Conservation (phyloP, 768 basidiomycete genomes). For the Hemileccinum rubropunctum region DNA sequence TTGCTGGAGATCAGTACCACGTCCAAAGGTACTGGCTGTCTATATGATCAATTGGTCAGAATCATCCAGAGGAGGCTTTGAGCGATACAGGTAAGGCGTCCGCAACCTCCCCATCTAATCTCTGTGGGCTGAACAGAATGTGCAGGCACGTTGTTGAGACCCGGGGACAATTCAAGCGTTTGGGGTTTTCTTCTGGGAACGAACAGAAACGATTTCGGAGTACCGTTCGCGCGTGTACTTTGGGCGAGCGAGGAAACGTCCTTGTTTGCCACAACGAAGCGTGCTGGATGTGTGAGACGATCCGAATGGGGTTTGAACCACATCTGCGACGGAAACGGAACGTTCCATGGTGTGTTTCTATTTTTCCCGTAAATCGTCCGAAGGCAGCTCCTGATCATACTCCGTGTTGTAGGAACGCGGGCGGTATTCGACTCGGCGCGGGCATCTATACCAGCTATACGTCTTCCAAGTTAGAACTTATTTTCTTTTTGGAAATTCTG, state of each 20-base stretch:
- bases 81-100: constrained; percentile 14
- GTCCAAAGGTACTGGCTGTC: constrained; percentile 16
- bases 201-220: constrained; percentile 26
- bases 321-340: constrained; percentile 18
- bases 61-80: constrained; percentile 7
- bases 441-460: constrained; percentile 22
- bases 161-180: constrained; percentile 3
- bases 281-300: constrained; percentile 23
- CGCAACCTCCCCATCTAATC: background rate
- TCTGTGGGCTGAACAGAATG: background rate
- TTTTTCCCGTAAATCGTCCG: background rate
- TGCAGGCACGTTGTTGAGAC: constrained; percentile 17
- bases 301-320: constrained; percentile 20
- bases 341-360: constrained; percentile 10
- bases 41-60: constrained; percentile 24
- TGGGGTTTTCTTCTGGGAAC: constrained; percentile 10
- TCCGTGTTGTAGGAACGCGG: constrained; percentile 1
- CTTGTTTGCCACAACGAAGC: constrained; percentile 6
- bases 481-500: background rate
- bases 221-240: constrained; percentile 18
- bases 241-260: constrained; percentile 22
- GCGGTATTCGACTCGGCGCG: constrained; percentile 24
- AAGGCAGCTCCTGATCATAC: constrained; percentile 11
- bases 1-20: constrained; percentile 4
- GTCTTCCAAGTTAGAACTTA: constrained; percentile 22